Evolutionary conservation across 2,329 filamentous ascomycete genomes (phyloP).

Genomic region (Tolypocladium tropicale): DNA sequence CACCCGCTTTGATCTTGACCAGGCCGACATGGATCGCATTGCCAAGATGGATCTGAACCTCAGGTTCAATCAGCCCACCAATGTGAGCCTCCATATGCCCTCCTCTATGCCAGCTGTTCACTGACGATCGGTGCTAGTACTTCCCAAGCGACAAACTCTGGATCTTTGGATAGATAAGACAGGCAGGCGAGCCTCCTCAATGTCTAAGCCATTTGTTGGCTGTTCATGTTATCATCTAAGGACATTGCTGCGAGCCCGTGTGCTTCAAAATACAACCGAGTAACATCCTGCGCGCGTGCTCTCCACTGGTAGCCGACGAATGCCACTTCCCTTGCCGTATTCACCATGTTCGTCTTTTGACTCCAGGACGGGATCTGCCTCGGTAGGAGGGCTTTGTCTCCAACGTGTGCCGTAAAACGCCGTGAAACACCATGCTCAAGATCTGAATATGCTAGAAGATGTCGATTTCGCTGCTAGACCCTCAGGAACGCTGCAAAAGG

Average conservation of each 20-base stretch:
- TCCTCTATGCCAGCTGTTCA: neutral
- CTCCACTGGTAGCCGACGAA: neutral
- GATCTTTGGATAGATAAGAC: neutral
- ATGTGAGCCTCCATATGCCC: constrained; percentile 39
- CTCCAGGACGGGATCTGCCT: neutral
- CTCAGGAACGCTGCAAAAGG: constrained; percentile 19
- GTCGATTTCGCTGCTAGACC: constrained; percentile 8
- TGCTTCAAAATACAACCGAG: neutral
- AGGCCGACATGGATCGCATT: constrained; percentile 59
- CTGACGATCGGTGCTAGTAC: neutral
- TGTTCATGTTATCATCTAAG: neutral
- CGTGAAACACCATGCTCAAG: constrained; percentile 2
- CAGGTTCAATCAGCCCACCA: constrained; percentile 68
- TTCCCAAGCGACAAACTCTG: neutral
- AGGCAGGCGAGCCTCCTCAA: neutral
- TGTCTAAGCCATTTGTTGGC: neutral
- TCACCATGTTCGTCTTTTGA: neutral
- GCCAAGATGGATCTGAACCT: constrained; percentile 52
- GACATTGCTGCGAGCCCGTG: neutral
- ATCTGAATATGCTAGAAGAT: neutral
- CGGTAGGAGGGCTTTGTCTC: neutral
- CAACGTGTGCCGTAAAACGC: neutral
- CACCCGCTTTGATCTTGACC: constrained; percentile 52
- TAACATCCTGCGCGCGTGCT: neutral
- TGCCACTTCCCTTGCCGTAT: neutral